A percentile compares a stretch with the other conserved stretches of the same genome.
phyloP scores from a whole-genome alignment of 78 protist species.

The Dictyostelium capitatum region DNA sequence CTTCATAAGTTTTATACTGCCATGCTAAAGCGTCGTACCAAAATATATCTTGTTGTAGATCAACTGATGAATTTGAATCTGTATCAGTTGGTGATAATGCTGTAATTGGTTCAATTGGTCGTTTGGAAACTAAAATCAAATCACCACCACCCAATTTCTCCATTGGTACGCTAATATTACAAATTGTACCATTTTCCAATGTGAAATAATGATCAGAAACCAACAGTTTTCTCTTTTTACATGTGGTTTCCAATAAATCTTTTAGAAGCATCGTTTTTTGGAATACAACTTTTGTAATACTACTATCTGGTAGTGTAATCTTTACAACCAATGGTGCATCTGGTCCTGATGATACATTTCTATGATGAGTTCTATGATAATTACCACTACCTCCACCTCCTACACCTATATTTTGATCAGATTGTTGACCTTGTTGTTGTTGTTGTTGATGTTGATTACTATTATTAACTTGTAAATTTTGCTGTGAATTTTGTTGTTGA shows the following conservation, averaged over 20 bases:
- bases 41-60: slow-evolving; percentile 31
- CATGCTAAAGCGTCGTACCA: slow-evolving; percentile 73
- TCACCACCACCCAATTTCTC: slow-evolving; percentile 52
- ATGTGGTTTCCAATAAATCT: slow-evolving; percentile 47
- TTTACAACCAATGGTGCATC: slow-evolving; percentile 36
- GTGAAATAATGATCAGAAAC: slow-evolving; percentile 42
- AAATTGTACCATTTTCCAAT: slow-evolving; percentile 31
- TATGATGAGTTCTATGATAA: background rate
- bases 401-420: background rate
- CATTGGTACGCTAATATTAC: slow-evolving; percentile 55
- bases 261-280: slow-evolving; percentile 52
- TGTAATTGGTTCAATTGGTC: background rate
- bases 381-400: background rate
- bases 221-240: slow-evolving; percentile 59
- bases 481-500: background rate
- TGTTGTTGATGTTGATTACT: background rate
- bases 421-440: background rate
- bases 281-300: slow-evolving; percentile 72
- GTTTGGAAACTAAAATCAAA: background rate
- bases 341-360: slow-evolving; percentile 29
- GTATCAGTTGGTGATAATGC: slow-evolving; percentile 7
- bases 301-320: slow-evolving; percentile 65
- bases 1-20: slow-evolving; percentile 68
- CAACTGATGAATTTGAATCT: background rate
- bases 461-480: background rate